Evolutionary conservation across 495 filamentous ascomycete species (phyloP).

Genomic region (Cetradonia linearis): DNA sequence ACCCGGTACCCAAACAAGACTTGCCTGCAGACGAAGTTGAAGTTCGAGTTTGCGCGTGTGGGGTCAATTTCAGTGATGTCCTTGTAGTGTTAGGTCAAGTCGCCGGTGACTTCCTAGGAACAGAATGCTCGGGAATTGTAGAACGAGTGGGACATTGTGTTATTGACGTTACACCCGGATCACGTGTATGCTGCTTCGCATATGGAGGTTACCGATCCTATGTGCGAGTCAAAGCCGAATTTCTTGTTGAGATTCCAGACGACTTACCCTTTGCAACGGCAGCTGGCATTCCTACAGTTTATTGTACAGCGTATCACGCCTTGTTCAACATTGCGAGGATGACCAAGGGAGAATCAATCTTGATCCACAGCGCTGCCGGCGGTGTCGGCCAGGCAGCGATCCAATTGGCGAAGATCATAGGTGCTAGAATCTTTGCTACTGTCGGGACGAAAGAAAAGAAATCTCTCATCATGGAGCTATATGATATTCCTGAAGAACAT

Average conservation of each 20-base stretch:
- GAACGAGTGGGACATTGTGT: background rate
- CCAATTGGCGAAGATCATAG: slow-evolving; percentile 32
- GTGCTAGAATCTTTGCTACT: slow-evolving; percentile 36
- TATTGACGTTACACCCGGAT: background rate
- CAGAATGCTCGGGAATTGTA: background rate
- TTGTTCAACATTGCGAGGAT: slow-evolving; percentile 31
- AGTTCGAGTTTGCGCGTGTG: background rate
- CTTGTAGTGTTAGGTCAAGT: background rate
- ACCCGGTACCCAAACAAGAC: background rate
- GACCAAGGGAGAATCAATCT: slow-evolving; percentile 30
- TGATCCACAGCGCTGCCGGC: slow-evolving; percentile 43
- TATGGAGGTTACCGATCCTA: slow-evolving; percentile 3
- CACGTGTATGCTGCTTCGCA: slow-evolving; percentile 14
- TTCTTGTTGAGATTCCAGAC: slow-evolving; percentile 22
- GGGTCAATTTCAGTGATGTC: background rate
- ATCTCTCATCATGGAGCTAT: slow-evolving; percentile 29
- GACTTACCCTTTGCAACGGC: slow-evolving; percentile 26
- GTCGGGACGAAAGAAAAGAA: slow-evolving; percentile 37
- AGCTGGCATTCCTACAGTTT: slow-evolving; percentile 29
- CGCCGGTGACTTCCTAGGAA: background rate
- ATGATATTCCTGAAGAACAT: slow-evolving; percentile 32
- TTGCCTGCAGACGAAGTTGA: background rate
- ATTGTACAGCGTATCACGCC: slow-evolving; percentile 29
- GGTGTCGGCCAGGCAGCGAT: slow-evolving; percentile 41
- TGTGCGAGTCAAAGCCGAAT: slow-evolving; percentile 7